A percentile compares a stretch with the other conserved stretches of the same genome.
Evolutionary conservation across 108 stramenopile genomes (phyloP).

Genomic region (Cyclotella sp.): DNA sequence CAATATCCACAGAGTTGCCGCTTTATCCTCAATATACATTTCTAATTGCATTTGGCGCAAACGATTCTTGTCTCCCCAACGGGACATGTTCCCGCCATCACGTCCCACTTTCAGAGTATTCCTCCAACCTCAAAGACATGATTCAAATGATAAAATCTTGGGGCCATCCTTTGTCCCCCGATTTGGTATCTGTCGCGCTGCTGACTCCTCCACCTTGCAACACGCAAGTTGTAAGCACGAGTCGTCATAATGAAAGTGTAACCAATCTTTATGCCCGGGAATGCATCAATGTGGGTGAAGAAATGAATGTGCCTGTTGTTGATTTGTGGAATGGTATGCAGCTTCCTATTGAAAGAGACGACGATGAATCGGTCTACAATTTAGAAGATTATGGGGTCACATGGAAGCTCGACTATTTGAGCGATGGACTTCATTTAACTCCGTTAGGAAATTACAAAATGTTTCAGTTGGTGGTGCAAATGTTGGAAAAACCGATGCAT

Average conservation of each 20-base stretch:
- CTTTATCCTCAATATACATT: slow-evolving; percentile 40
- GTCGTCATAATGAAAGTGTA: slow-evolving; percentile 67
- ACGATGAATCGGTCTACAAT: slow-evolving; percentile 38
- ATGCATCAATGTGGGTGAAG: slow-evolving; percentile 53
- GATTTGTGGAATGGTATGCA: slow-evolving; percentile 64
- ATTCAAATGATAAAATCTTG: slow-evolving; percentile 47
- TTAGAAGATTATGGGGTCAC: slow-evolving; percentile 34
- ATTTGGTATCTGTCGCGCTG: slow-evolving; percentile 56
- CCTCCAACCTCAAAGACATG: slow-evolving; percentile 66
- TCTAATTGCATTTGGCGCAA: slow-evolving; percentile 73
- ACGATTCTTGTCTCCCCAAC: slow-evolving; percentile 60
- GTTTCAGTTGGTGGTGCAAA: slow-evolving; percentile 40
- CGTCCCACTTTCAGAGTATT: slow-evolving; percentile 70
- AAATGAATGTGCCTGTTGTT: slow-evolving; percentile 52
- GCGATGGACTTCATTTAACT: slow-evolving; percentile 84
- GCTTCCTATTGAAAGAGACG: slow-evolving; percentile 14
- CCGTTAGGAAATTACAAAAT: slow-evolving; percentile 60
- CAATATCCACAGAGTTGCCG: background rate
- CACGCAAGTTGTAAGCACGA: slow-evolving; percentile 60
- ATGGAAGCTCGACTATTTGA: slow-evolving; percentile 44
- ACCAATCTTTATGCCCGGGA: slow-evolving; percentile 60
- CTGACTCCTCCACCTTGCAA: slow-evolving; percentile 82
- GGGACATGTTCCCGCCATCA: slow-evolving; percentile 59
- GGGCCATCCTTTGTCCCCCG: background rate
- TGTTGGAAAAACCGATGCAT: slow-evolving; percentile 36